Base-by-base conservation (phyloP, 495 filamentous ascomycete species). In the Hyaloscypha bicolor region DNA sequence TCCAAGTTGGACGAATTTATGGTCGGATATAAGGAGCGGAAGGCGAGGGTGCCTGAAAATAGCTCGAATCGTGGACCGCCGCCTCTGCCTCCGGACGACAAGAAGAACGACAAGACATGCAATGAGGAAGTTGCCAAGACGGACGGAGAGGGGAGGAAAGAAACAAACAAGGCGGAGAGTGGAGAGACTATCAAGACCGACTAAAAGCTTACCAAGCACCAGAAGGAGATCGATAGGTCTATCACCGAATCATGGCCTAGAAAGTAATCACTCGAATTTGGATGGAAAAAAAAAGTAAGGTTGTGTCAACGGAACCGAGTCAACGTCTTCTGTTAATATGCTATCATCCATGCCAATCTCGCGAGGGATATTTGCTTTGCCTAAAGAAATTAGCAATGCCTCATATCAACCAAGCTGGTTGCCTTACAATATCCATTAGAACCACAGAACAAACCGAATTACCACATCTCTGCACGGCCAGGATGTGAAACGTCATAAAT, bases 401-500 rank as follows among this genome's bases (percentile, higher is more conserved):
- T 12, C 35, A 37, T 37, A 8, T 37, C 12, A 12, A 37, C 6
- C 12, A 37, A 37, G 35, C 35, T 3, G 72, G 65, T 2, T 2
- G 76, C 69, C 29, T 73, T 68, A 77, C 78, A 80, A 67, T 74
- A 80, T 1, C 78, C 78, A 67, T 80, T 80, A 19, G 72, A 75
- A 56, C 77, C 78, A 62, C 75, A 76, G 70, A 80, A 79, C 3
- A 79, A 72, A 1, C 77, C 78, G 58, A 80, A 80, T 14, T 74
- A 72, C 67, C 70, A 79, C 70, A 78, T 73, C 1, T 70, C 65
- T 6, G 76, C 67, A 11, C 78, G 70, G 12, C 78, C 78, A 2
- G 78, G 78, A 68, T 80, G 78, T 6, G 78, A 78, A 6, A 79
- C 74, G 2, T 76, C 78, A 64, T 80, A 80, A 31, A 80, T 80